phyloP scores from a whole-genome alignment of 495 filamentous ascomycete genomes.

The Penicillium dipodomyicola region DNA sequence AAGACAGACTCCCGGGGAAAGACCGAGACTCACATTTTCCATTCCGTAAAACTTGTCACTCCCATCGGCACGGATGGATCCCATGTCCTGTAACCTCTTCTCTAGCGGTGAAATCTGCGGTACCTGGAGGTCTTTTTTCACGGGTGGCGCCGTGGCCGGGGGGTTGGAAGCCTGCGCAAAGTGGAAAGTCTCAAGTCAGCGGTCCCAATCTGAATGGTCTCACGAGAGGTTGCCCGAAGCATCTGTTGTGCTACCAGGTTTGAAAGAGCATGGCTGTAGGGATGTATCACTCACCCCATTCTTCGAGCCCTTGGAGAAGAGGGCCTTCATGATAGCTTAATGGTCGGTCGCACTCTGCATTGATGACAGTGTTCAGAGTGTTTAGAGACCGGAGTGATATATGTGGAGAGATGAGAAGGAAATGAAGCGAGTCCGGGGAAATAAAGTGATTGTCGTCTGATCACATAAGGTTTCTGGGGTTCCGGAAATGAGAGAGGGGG shows the following conservation, averaged over 20 bases:
- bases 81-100: conserved; percentile 76
- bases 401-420: conserved; percentile 15
- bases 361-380: conserved; percentile 17
- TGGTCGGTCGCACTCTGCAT: conserved; percentile 34
- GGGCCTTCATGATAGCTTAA: conserved; percentile 42
- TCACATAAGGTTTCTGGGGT: conserved; percentile 12
- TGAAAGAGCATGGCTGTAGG: conserved; percentile 18
- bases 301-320: conserved; percentile 43
- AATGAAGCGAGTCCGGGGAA: neutral
- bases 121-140: conserved; percentile 71
- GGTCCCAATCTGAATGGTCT: conserved; percentile 17
- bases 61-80: conserved; percentile 76
- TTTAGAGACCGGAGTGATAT: conserved; percentile 6
- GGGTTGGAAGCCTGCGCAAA: conserved; percentile 40
- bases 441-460: neutral
- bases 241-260: conserved; percentile 19
- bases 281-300: conserved; percentile 37
- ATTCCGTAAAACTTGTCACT: conserved; percentile 98
- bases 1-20: neutral
- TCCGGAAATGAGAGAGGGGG: conserved; percentile 5
- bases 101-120: conserved; percentile 75
- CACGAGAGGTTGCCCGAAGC: conserved; percentile 10
- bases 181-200: conserved; percentile 16
- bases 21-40: conserved; percentile 75
- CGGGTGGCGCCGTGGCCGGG: conserved; percentile 39